A percentile compares a stretch with the other conserved stretches of the same genome.
Conservation (phyloP, 176 grass and related monocot genomes). For the Microstegium vimineum region DNA sequence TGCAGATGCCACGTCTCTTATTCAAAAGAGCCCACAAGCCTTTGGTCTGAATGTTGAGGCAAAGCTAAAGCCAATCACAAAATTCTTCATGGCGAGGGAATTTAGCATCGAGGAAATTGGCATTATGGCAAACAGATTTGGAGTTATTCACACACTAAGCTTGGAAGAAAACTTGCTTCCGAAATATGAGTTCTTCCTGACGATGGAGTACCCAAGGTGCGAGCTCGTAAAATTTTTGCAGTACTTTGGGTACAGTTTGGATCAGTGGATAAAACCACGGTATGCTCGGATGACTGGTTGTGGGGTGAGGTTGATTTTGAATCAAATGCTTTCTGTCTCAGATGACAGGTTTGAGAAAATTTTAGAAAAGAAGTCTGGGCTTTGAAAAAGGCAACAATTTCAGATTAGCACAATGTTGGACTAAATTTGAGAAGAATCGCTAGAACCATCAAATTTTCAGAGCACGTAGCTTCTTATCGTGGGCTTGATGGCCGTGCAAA, state of each 20-base stretch:
- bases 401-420: not conserved
- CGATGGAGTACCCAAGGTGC: slow-evolving; percentile 63
- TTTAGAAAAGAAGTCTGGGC: slow-evolving; percentile 39
- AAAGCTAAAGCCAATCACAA: slow-evolving; percentile 76
- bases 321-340: slow-evolving; percentile 64
- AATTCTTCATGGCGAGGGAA: slow-evolving; percentile 68
- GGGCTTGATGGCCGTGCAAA: not conserved
- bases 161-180: slow-evolving; percentile 73
- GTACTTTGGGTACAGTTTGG: slow-evolving; percentile 85
- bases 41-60: slow-evolving; percentile 80
- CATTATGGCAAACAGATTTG: slow-evolving; percentile 75
- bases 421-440: not conserved
- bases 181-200: slow-evolving; percentile 84
- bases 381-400: slow-evolving; percentile 28
- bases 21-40: slow-evolving; percentile 81
- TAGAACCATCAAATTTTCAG: not conserved
- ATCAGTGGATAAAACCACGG: slow-evolving; percentile 68
- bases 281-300: slow-evolving; percentile 51
- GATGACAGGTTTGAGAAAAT: slow-evolving; percentile 61
- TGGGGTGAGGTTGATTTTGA: slow-evolving; percentile 68
- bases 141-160: slow-evolving; percentile 80
- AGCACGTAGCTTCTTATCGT: not conserved
- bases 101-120: slow-evolving; percentile 66
- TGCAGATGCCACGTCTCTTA: slow-evolving; percentile 58
- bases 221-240: slow-evolving; percentile 97